Evolutionary conservation across 1,284 basidiomycete species (phyloP), one percentile per base, ranked within the genome.

Genomic region (Veloporphyrellus conicus): DNA sequence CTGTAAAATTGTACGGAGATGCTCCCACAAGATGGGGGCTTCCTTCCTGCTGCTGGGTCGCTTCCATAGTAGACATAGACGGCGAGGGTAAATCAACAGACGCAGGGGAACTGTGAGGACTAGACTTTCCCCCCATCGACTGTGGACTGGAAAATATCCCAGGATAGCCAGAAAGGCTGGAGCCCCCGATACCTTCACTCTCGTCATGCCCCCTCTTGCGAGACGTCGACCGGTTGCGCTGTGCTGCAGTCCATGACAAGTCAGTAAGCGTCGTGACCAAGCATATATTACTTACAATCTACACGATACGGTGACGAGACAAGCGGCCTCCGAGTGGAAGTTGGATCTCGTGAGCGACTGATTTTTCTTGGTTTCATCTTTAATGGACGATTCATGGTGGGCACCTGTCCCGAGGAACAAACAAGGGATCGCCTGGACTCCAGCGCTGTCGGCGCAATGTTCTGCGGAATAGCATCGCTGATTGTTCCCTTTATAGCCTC

Each of bases 81-180:
- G 84, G 85, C 2, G 85, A 87, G 6, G 85, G 82, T 19, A 83
- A 67, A 64, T 82, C 81, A 12, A 71, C 76, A n/a, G 84, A 87
- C 6, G 77, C 77, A 1, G 86, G 84, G 15, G 85, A 87, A 58
- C 84, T 82, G 55, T 86, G 83, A n/a, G 79, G 71, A 58, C 82
- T 86, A 23, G 72, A 61, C 46, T 67, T 73, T 28, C 66, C 62
- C 27, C 63, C 64, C n/a, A 67, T 62, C n/a, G 74, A 66, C 6
- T 69, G 70, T 14, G 80, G 77, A 49, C 75, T 78, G 3, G 76
- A 70, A 55, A 81, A 79, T 28, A 73, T 71, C 32, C 76, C 75
- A 53, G 77, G 76, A 54, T 71, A 78, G 3, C 69, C 60, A 18
- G 52, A 43, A 41, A 71, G 39, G 28, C 51, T 57, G 19, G 71